These are phyloP conservation scores for Ilyonectria destructans DNA, from an alignment of 2,329 filamentous ascomycete species.

Conservation along the genomic window DNA sequence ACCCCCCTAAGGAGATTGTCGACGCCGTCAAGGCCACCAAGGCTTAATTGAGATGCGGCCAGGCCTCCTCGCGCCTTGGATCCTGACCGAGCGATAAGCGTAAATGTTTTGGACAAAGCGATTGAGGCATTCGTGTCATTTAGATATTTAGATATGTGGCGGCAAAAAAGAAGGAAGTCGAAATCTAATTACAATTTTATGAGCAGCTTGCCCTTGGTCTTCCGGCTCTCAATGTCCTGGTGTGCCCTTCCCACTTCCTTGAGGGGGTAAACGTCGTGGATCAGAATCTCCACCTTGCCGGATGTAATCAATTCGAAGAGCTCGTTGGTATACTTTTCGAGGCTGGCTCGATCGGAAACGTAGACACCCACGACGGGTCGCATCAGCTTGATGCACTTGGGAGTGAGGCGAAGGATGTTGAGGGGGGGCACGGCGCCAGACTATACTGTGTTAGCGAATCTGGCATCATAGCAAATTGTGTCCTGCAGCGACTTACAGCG, in stretches of 20 bases:
- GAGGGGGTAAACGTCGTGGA: slow-evolving; percentile 85
- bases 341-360: slow-evolving; percentile 78
- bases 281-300: slow-evolving; percentile 79
- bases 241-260: slow-evolving; percentile 82
- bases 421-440: slow-evolving; percentile 83
- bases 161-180: slow-evolving; percentile 37
- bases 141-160: slow-evolving; percentile 45
- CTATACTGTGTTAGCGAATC: slow-evolving; percentile 49
- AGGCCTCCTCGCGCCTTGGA: slow-evolving; percentile 36
- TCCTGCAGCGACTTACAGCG: slow-evolving; percentile 66
- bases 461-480: background rate
- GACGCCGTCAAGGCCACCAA: slow-evolving; percentile 70
- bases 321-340: slow-evolving; percentile 79
- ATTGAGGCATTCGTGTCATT: slow-evolving; percentile 43
- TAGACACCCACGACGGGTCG: slow-evolving; percentile 84
- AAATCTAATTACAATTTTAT: slow-evolving; percentile 71
- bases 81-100: slow-evolving; percentile 29
- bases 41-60: slow-evolving; percentile 43
- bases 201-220: slow-evolving; percentile 88
- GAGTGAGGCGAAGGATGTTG: slow-evolving; percentile 68
- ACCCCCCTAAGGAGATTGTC: slow-evolving; percentile 88
- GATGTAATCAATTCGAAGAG: slow-evolving; percentile 81
- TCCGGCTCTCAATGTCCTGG: slow-evolving; percentile 83
- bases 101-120: slow-evolving; percentile 41
- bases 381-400: slow-evolving; percentile 85